Base-by-base conservation (phyloP, 192 early-diverging fungal species). In the Gamsiella multidivaricata region DNA sequence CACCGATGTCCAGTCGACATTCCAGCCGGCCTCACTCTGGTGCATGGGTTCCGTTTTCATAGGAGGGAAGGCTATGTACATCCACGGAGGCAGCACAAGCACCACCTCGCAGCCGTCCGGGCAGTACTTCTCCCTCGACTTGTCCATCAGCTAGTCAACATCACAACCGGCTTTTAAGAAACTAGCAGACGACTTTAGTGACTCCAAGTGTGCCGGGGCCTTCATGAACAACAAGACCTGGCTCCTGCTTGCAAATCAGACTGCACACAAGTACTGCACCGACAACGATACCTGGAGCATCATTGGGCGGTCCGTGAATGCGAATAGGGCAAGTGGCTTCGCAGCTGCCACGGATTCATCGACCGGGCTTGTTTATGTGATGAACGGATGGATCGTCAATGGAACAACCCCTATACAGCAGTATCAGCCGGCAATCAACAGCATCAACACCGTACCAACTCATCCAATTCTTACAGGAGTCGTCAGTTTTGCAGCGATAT, bases 111-210 rank as follows among this genome's bases (percentile, higher is more conserved):
- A 45, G 18, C n/a, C 32, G 1, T 22, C 26, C 28, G 56, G 49
- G 7, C 56, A 59, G 29, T 60, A 37, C 0, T 61, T 69, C 33
- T 57, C 67, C 28, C 36, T 69, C 50, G 57, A 69, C 29, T 57
- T 60, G 11, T 60, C 67, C 3, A 69, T n/a, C 0, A 15, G 18
- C 57, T 60, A 57, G 57, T 41, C 33, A 0, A 33, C 67, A 23
- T 32, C 31, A 1, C 23, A 20, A 6, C 66, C 66, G 9, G 37
- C 37, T 0, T 61, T 33, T 34, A 53, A 50, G 15, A n/a, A 33
- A 1, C 25, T 69, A 26, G 32, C 56, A 6, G 46, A 59, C 9
- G 41, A 20, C 17, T 36, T 54, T 12, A 41, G 34, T 15, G 28
- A 70, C 32, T 43, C 11, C 23, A 36, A 45, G 11, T 54, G 31